phyloP scores from a whole-genome alignment of 345 rosid genomes.

The Syzygium grande region DNA sequence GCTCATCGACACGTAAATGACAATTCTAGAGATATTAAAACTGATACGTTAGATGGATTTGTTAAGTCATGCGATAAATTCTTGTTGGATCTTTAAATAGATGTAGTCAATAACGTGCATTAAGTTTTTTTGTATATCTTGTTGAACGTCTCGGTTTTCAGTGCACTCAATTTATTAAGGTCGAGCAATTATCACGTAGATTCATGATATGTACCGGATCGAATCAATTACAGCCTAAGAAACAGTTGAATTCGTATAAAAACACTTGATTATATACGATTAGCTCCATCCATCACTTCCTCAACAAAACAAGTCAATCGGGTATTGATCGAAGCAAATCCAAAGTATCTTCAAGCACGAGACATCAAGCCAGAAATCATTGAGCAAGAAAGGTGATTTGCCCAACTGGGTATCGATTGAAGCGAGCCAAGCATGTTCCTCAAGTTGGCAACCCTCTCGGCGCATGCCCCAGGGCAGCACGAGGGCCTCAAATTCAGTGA shows the following conservation, averaged over 20 bases:
- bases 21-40: neutral
- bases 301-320: fast-evolving
- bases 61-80: neutral
- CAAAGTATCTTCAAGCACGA: neutral
- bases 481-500: neutral
- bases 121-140: neutral
- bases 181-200: neutral
- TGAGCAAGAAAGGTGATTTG: neutral
- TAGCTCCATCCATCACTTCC: fast-evolving
- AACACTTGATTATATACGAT: neutral
- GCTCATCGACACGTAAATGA: neutral
- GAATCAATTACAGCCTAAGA: neutral
- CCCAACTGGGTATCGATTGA: neutral
- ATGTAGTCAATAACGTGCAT: neutral
- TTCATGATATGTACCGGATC: fast-evolving
- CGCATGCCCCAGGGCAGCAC: neutral
- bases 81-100: neutral
- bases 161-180: fast-evolving
- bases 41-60: fast-evolving
- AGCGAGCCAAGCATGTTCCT: neutral
- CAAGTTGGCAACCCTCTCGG: neutral
- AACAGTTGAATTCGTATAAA: fast-evolving
- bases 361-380: neutral
- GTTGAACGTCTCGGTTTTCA: fast-evolving
- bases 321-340: fast-evolving